Evolutionary conservation across 139 green algal genomes (phyloP).

Genomic region (Choricystis sp.): DNA sequence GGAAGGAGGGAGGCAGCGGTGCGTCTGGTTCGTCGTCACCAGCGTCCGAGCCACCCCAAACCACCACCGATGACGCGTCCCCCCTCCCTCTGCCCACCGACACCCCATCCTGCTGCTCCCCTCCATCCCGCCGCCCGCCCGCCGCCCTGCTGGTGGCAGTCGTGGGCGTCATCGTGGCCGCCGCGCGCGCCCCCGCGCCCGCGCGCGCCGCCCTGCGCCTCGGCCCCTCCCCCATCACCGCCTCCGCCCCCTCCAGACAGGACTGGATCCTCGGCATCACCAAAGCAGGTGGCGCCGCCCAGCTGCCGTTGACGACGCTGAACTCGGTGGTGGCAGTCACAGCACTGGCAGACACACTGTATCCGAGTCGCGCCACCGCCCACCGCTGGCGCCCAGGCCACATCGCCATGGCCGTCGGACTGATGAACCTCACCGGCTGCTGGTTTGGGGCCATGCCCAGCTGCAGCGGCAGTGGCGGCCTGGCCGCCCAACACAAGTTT

Average conservation of each 20-base stretch:
- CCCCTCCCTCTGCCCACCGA: neutral
- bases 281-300: slow-evolving; percentile 14
- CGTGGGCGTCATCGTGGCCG: slow-evolving; percentile 33
- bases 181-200: slow-evolving; percentile 8
- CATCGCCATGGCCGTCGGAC: slow-evolving; percentile 41
- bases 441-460: slow-evolving; percentile 63
- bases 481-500: slow-evolving; percentile 60
- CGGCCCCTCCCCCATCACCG: slow-evolving; percentile 14
- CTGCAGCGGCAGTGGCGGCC: slow-evolving; percentile 59
- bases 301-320: slow-evolving; percentile 42
- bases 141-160: slow-evolving; percentile 46
- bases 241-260: slow-evolving; percentile 5
- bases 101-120: no score
- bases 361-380: slow-evolving; percentile 14
- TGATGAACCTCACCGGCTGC: slow-evolving; percentile 51
- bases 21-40: neutral
- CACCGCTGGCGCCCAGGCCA: slow-evolving; percentile 9
- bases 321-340: slow-evolving; percentile 66
- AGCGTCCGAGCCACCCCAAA: neutral
- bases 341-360: slow-evolving; percentile 47
- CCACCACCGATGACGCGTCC: neutral
- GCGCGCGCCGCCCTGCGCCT: slow-evolving; percentile 25
- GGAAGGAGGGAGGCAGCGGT: no score
- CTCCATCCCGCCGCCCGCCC: slow-evolving; percentile 21
- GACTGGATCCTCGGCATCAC: slow-evolving; percentile 17